Percentiles rank a stretch among this genome's conserved stretches.
Evolutionary conservation across 78 protist species (phyloP).

Genomic region (Cavenderia fasciculata): DNA sequence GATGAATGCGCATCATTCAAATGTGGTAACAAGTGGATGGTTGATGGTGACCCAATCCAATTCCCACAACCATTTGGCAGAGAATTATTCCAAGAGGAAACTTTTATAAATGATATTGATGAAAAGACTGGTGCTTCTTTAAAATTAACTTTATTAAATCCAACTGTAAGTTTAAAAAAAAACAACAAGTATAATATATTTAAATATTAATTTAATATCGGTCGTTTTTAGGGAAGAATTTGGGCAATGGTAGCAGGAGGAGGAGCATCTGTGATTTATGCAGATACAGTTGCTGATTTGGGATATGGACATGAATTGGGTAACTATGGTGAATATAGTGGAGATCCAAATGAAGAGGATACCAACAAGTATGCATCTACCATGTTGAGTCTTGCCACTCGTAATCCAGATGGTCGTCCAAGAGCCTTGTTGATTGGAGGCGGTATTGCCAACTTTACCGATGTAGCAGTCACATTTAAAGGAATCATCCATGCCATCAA

Average conservation of each 20-base stretch:
- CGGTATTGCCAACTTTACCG: slow-evolving; percentile 97
- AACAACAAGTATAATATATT: not conserved
- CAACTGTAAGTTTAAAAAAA: no score
- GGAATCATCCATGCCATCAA: slow-evolving; percentile 88
- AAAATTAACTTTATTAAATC: slow-evolving; percentile 94
- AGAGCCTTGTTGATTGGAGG: slow-evolving; percentile 94
- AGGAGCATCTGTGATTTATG: slow-evolving; percentile 96
- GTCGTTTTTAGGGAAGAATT: slow-evolving; percentile 78
- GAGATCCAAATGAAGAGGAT: slow-evolving; percentile 90
- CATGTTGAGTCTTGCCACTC: slow-evolving; percentile 68
- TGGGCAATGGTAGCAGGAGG: slow-evolving; percentile 99
- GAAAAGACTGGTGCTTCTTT: slow-evolving; percentile 95
- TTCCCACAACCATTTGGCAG: slow-evolving; percentile 93
- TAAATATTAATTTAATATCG: not conserved
- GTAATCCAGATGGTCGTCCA: slow-evolving; percentile 69
- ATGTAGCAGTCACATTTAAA: slow-evolving; percentile 94
- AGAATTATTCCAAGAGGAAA: slow-evolving; percentile 81
- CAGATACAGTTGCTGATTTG: slow-evolving; percentile 92
- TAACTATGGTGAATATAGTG: slow-evolving; percentile 95
- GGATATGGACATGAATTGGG: slow-evolving; percentile 88
- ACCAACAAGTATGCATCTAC: slow-evolving; percentile 80
- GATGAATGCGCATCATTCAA: slow-evolving; percentile 86
- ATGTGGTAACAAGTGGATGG: slow-evolving; percentile 69
- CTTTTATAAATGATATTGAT: slow-evolving; percentile 86
- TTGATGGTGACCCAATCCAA: slow-evolving; percentile 77